Base-by-base conservation (phyloP, 495 filamentous ascomycete genomes). In the Aspergillus steynii region DNA sequence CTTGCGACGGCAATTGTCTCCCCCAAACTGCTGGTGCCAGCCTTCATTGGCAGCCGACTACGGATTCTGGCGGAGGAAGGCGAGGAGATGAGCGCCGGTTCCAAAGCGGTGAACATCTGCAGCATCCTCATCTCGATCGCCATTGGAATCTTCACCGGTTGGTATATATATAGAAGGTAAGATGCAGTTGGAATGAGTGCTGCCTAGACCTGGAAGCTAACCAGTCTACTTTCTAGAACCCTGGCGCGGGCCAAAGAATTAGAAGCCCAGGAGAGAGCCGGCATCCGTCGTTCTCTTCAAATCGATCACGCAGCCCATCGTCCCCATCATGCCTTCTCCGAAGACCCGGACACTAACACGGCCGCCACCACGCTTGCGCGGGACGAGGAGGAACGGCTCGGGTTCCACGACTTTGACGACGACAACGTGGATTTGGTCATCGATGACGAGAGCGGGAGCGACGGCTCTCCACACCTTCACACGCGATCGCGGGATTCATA, bases 11-110 rank as follows among this genome's bases (percentile, higher is more conserved):
- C 90, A 1, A 73, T 90, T 14, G 82, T 87, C 10, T 81, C 84
- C 0, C 95, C 95, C 9, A 97, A 97, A 69, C 79, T 99, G 45
- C 74, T 96, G 61, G 86, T 98, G n/a, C 92, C 93, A 61, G 85
- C 96, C 52, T 99, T 97, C 74, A 90, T 99, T 66, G 95, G 95
- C 59, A 86, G 83, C 62, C 80, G 88, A 42, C 75, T 99, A 1
- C 76, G 77, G 20, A 58, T 79, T 26, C 88, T 89, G 5, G 82
- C 83, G 37, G 84, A 97, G 27, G 91, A 91, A 12, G 80, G 85
- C 53, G 85, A 83, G 62, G 71, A 83, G 59, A 84, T 83, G 82
- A 83, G 81, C 60, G 63, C 73, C 14, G 73, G 73, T 15, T 76
- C 81, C 27, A 84, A 84, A 65, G 80, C 83, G 25, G 78, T 97